Base-by-base conservation (phyloP, 1,284 basidiomycete genomes). In the Malassezia dermatis region DNA sequence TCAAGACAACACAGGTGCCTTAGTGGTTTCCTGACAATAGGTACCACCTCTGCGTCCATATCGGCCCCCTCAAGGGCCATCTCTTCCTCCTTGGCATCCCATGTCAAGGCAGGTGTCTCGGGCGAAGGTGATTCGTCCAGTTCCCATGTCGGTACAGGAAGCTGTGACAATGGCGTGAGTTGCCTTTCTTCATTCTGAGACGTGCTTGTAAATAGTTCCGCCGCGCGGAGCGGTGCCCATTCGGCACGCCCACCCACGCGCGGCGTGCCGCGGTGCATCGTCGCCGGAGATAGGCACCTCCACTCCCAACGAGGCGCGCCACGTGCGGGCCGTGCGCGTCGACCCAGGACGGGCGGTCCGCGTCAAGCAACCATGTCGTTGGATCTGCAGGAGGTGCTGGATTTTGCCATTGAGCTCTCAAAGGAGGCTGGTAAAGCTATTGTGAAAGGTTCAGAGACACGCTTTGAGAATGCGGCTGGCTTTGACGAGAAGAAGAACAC, bases 401-500 rank as follows among this genome's bases (percentile, higher is more conserved):
- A 78, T 0, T 93, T 89, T 71, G 83, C 86, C 3, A 80, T 83
- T 62, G 73, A 77, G 35, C 80, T 95, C 21, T 86, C 90, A 1
- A 61, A 62, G 19, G 53, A 77, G 63, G 79, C 79, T 0, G 79
- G 79, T 2, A 56, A 69, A 45, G 75, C 78, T 61, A 80, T 80
- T 60, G 59, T 64, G 0, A 66, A 75, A 15, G 78, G 78, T 5
- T 78, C 76, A 30, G 70, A 66, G 32, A 73, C 68, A 37, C 75
- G 78, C n/a, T 77, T 67, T 12, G 43, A 49, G n/a, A 56, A 48
- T 19, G 56, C 59, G 1, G 50, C 54, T 10, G 54, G 54, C 11
- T 65, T 63, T 37, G 61, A 66, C 26, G 60, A 64, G 47, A 73
- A 72, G 62, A 71, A 69, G 44, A 74, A 74, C 50, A 69, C 71